A percentile compares a stretch with the other conserved stretches of the same genome.
phyloP scores from a whole-genome alignment of 495 filamentous ascomycete species.

The Wilcoxina mikolae region DNA sequence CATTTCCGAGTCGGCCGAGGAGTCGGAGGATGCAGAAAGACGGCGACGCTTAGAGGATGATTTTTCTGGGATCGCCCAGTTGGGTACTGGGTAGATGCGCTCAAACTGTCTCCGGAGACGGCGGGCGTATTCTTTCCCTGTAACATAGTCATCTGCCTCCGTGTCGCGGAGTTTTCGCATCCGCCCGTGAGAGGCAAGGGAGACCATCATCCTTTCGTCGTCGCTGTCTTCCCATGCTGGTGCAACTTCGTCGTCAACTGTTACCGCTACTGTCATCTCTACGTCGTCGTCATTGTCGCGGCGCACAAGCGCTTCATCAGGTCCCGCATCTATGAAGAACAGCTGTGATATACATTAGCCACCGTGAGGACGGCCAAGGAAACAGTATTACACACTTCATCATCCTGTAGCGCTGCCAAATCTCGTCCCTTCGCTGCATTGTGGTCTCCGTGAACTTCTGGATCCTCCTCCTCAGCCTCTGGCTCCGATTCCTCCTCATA shows the following conservation, averaged over 20 bases:
- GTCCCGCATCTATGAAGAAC: constrained; percentile 16
- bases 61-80: constrained; percentile 50
- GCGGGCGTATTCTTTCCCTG: constrained; percentile 66
- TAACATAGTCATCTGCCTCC: constrained; percentile 73
- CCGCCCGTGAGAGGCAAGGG: constrained; percentile 54
- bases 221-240: constrained; percentile 91
- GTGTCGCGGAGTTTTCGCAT: constrained; percentile 65
- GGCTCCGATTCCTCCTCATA: constrained; percentile 18
- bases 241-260: constrained; percentile 28
- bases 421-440: constrained; percentile 10
- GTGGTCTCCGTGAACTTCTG: constrained; percentile 1
- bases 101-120: constrained; percentile 65
- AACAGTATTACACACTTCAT: constrained; percentile 14
- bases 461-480: constrained; percentile 22
- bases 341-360: constrained; percentile 8
- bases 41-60: constrained; percentile 37
- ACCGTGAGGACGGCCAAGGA: not conserved
- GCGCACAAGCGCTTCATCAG: not conserved
- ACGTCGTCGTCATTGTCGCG: not conserved
- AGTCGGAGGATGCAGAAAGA: constrained; percentile 36
- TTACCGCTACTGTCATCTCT: not conserved
- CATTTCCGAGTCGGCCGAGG: constrained; percentile 36
- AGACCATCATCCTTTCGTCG: constrained; percentile 73
- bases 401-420: constrained; percentile 20
- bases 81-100: constrained; percentile 61